Evolutionary conservation across 176 grass and related monocot genomes (phyloP), one percentile per base, ranked within the genome.

Genomic region (Elaeis guineensis): DNA sequence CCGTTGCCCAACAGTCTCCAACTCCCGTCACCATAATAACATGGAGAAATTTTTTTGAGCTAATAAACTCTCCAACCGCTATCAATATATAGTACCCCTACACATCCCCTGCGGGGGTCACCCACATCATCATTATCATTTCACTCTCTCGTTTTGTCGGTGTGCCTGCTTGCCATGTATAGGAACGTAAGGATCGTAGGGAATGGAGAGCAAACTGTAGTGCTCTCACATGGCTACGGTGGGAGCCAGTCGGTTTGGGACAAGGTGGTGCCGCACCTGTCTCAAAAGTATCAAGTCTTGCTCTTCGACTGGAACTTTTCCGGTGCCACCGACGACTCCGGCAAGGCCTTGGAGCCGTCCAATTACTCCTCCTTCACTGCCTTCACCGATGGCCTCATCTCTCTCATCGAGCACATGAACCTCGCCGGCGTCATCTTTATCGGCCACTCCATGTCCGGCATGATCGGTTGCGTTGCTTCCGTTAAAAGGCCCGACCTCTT

Each of bases 231-330:
- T 83, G 90, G 86, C 60, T 95, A 80, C 29, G 85, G 90, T 17
- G 70, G 19, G 9, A 86, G 74, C 71, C 90, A 95, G 25, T 59
- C 75, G 19, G 51, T 83, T 49, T 95, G 90, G 90, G 86, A 95
- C 59, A 80, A 66, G 19, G 54, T 95, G 17, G 6, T 95, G 14
- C 61, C 89, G 9, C 74, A 79, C 21, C 78, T 95, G 3, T 44
- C 76, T 12, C 59, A 54, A 30, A 82, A 15, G 30, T 87, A 81
- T 79, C 71, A 72, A 70, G 66, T 95, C 25, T 52, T 95, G 21
- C 79, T 95, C 62, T 95, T 95, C 59, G 90, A 95, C 72, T 95
- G 90, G 90, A 86, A 95, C 49, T 86, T 95, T 73, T 68, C 73
- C 5, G 54, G 53, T 58, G 48, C 2, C 11, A 17, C 20, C 49